Evolutionary conservation across 2,329 filamentous ascomycete species (phyloP), one percentile per base, ranked within the genome.

Genomic region (Claviceps maximensis): DNA sequence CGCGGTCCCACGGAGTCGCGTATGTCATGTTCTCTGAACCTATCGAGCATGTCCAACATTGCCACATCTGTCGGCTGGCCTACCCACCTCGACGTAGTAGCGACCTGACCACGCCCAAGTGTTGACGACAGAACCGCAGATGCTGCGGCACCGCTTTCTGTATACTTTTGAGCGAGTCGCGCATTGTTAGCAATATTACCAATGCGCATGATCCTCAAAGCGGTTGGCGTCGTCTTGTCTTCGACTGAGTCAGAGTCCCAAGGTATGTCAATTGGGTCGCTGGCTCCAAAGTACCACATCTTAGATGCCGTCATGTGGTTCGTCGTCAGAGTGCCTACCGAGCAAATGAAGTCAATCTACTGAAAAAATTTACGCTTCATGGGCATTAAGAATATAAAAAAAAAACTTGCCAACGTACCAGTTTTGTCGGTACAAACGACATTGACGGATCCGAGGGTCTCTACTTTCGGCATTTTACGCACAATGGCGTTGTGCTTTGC

Each of bases 391-490:
- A 10, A 10, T n/a, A 33, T 33, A 23, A 21, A 23, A 7, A 33
- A 29, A 9, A 6, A 8, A 40, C 47, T 41, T 13, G 2, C 31
- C 42, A 15, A 56, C 66, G 60, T 70, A 82, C 82, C 89, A 45
- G 93, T 98, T 72, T 98, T 98, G 74, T 98, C 93, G 60, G 89
- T 96, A 72, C 94, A 98, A 7, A 98, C 89, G n/a, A 98, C 90
- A 62, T 97, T 98, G 55, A 98, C 93, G n/a, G 90, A 96, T 9
- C 94, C 94, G 5, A 98, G 73, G 0, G 93, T 98, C 67, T 98
- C 93, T 9, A 98, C 94, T 68, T 93, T 97, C 23, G 94, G 94
- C 70, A 98, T 85, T 64, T 87, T 85, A 59, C 93, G 86, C 55
- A 98, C 91, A 66, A 98, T 98, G 9, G 93, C 93, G 65, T 95